Conservation (phyloP, 2,329 filamentous ascomycete genomes). For the Penicillium fuscoglaucum region DNA sequence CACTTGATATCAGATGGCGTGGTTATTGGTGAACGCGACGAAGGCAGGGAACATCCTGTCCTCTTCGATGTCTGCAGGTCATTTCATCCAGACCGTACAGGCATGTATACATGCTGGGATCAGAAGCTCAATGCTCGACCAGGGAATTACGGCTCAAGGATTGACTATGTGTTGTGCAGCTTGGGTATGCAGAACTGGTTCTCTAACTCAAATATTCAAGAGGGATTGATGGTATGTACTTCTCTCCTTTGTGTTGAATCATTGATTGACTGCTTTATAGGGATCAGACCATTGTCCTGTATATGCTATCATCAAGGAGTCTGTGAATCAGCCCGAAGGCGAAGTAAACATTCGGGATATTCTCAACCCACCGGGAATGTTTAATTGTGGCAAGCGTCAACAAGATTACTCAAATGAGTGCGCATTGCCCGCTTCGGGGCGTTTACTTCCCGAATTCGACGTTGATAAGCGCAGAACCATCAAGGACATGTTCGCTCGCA, state of each 20-base stretch:
- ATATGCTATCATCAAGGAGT: slow-evolving; percentile 70
- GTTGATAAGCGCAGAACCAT: slow-evolving; percentile 74
- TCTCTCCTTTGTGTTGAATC: neutral
- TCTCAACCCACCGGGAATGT: slow-evolving; percentile 75
- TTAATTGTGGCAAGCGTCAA: slow-evolving; percentile 64
- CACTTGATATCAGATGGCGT: slow-evolving; percentile 75
- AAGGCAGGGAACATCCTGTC: slow-evolving; percentile 67
- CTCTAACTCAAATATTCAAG: slow-evolving; percentile 78
- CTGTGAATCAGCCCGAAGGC: slow-evolving; percentile 53
- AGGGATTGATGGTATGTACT: slow-evolving; percentile 68
- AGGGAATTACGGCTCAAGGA: slow-evolving; percentile 86
- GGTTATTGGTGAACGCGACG: slow-evolving; percentile 64
- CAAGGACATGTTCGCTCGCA: slow-evolving; percentile 84
- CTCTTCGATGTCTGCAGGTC: slow-evolving; percentile 81
- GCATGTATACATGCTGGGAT: slow-evolving; percentile 99
- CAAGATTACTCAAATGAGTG: slow-evolving; percentile 66
- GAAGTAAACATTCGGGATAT: slow-evolving; percentile 65
- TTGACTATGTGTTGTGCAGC: slow-evolving; percentile 90
- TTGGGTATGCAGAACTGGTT: slow-evolving; percentile 79
- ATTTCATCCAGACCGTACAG: slow-evolving; percentile 74
- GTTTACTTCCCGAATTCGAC: slow-evolving; percentile 77
- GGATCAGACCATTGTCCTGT: slow-evolving; percentile 97
- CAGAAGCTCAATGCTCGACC: slow-evolving; percentile 93
- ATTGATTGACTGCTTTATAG: slow-evolving; percentile 35
- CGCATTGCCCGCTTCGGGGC: slow-evolving; percentile 73